Evolutionary conservation across 352 stramenopile species (phyloP).

Genomic region (Pythium folliculosum): DNA sequence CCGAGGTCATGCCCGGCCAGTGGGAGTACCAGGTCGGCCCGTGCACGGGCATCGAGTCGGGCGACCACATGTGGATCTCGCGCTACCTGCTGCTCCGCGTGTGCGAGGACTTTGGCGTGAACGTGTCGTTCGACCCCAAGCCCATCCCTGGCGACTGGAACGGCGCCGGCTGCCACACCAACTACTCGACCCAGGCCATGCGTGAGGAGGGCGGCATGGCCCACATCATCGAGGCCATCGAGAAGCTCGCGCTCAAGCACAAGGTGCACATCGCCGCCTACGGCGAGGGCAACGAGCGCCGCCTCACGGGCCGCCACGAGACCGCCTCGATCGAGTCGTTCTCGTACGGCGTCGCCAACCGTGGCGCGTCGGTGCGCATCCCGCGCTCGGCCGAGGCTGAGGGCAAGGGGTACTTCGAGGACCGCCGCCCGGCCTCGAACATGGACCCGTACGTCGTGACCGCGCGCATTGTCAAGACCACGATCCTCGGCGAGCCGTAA

Average conservation of each 20-base stretch:
- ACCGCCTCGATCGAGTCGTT: constrained; percentile 96
- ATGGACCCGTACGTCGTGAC: constrained; percentile 98
- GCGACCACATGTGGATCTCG: constrained; percentile 96
- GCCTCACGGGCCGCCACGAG: constrained; percentile 96
- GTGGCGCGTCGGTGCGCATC: constrained; percentile 94
- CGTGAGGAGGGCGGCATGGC: constrained; percentile 92
- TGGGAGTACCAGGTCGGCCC: constrained; percentile 98
- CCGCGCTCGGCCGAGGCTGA: constrained; percentile 88
- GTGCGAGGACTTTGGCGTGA: constrained; percentile 97
- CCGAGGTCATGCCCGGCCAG: constrained; percentile 97
- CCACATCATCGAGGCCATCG: constrained; percentile 96
- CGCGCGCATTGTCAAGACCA: constrained; percentile 96
- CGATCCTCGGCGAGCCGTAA: constrained; percentile 75
- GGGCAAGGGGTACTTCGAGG: constrained; percentile 94
- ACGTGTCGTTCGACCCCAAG: constrained; percentile 97
- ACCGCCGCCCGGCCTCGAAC: constrained; percentile 97
- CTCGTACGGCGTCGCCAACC: constrained; percentile 97
- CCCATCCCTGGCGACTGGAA: constrained; percentile 98
- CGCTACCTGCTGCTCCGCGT: constrained; percentile 97
- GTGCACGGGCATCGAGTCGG: constrained; percentile 95
- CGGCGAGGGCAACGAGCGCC: constrained; percentile 95
- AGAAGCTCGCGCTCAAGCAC: constrained; percentile 98
- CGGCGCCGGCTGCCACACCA: constrained; percentile 95
- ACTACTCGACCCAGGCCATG: constrained; percentile 97
- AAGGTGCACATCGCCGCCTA: constrained; percentile 97